These are phyloP conservation scores for Colletotrichum musicola DNA, from an alignment of 2,329 filamentous ascomycete genomes.

Conservation along the genomic window DNA sequence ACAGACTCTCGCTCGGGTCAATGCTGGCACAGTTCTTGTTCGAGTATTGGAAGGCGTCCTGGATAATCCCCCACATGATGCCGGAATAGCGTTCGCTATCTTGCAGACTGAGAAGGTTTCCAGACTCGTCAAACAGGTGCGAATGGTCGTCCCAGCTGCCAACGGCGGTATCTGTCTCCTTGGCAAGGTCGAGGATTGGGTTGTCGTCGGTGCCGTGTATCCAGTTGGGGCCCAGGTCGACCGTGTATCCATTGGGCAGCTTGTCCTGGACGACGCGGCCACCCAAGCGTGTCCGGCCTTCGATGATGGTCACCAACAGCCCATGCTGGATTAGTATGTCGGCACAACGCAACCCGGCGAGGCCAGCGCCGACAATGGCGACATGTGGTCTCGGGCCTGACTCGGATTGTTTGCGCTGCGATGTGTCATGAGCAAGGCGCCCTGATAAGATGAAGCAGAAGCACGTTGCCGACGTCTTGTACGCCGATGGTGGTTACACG, in stretches of 20 bases:
- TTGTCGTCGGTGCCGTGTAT: constrained; percentile 81
- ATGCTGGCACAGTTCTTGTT: constrained; percentile 67
- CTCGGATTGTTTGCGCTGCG: constrained; percentile 32
- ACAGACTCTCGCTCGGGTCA: constrained; percentile 59
- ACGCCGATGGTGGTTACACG: not conserved
- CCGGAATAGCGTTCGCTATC: constrained; percentile 62
- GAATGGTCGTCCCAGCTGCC: constrained; percentile 65
- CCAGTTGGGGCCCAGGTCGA: constrained; percentile 82
- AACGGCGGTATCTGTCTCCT: constrained; percentile 66
- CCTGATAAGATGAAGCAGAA: constrained; percentile 1
- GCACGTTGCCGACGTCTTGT: constrained; percentile 8
- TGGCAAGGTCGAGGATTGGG: constrained; percentile 76
- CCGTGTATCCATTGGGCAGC: constrained; percentile 60
- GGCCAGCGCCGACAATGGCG: constrained; percentile 77
- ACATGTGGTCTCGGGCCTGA: constrained; percentile 62
- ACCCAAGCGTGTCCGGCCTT: constrained; percentile 75
- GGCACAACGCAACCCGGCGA: constrained; percentile 78
- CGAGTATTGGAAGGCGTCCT: constrained; percentile 75
- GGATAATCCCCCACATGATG: constrained; percentile 76
- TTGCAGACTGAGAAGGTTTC: constrained; percentile 59
- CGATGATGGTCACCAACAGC: constrained; percentile 76
- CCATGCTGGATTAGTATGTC: constrained; percentile 75
- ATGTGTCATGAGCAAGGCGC: constrained; percentile 30
- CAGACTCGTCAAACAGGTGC: constrained; percentile 68
- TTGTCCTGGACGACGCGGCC: constrained; percentile 70